These are phyloP conservation scores for Leonotis leonurus DNA, from an alignment of 257 asterid genomes.

Conservation along the genomic window DNA sequence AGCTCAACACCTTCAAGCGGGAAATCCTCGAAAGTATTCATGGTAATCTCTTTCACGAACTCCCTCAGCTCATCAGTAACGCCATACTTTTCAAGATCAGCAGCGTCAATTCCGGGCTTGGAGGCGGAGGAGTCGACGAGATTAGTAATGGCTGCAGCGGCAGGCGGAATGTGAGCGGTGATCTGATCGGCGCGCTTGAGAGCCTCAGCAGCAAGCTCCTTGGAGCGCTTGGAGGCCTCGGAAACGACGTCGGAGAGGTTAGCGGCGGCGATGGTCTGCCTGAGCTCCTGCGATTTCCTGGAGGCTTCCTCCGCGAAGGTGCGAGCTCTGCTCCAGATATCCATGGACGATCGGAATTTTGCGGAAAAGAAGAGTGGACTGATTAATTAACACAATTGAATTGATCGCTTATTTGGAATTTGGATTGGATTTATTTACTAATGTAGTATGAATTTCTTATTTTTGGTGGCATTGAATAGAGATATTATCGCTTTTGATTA, in stretches of 20 bases:
- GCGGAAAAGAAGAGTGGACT: conserved; percentile 12
- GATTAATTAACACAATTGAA: no score
- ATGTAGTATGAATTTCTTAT: no score
- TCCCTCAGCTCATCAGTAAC: conserved; percentile 78
- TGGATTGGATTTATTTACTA: no score
- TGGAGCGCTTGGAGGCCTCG: conserved; percentile 63
- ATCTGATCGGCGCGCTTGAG: conserved; percentile 84
- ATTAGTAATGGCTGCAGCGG: conserved; percentile 35
- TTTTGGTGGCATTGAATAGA: no score
- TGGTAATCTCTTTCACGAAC: conserved; percentile 63
- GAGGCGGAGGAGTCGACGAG: conserved; percentile 48
- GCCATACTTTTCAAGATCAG: conserved; percentile 66
- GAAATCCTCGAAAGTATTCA: conserved; percentile 65
- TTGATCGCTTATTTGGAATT: no score
- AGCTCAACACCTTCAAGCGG: conserved; percentile 56
- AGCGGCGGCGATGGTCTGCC: conserved; percentile 47
- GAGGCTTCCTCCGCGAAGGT: conserved; percentile 85
- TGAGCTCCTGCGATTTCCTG: conserved; percentile 69
- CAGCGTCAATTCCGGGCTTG: conserved; percentile 24
- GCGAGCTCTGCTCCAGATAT: conserved; percentile 80
- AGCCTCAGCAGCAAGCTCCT: conserved; percentile 52
- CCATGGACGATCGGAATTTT: conserved; percentile 40
- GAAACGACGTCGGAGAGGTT: conserved; percentile 72
- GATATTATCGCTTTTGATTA: no score
- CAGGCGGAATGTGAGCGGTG: conserved; percentile 75